These are phyloP conservation scores for Actinomortierella wolfii DNA, from an alignment of 371 early-diverging fungal genomes.

Conservation along the genomic window DNA sequence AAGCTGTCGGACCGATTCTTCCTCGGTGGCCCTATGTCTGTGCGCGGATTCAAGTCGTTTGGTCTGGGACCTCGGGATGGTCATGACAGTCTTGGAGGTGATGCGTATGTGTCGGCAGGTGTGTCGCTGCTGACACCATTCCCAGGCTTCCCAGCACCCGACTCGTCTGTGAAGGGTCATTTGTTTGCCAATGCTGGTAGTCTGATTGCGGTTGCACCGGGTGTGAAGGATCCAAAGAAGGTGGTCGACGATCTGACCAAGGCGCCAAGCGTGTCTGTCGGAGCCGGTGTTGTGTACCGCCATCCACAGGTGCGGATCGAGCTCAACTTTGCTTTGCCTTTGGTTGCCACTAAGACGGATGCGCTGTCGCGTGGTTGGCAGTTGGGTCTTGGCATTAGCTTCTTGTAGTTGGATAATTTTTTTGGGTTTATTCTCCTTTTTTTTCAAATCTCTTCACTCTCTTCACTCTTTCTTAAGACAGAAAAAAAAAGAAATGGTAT, in stretches of 20 bases:
- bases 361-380: constrained; percentile 79
- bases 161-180: constrained; percentile 75
- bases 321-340: constrained; percentile 87
- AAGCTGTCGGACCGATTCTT: constrained; percentile 84
- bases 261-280: constrained; percentile 71
- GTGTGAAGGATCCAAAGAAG: constrained; percentile 20
- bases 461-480: too few relatives aligned
- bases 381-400: constrained; percentile 87
- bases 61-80: constrained; percentile 91
- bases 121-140: constrained; percentile 82
- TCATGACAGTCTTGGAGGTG: constrained; percentile 87
- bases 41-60: constrained; percentile 87
- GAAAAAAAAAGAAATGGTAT: too few relatives aligned
- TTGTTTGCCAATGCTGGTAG: constrained; percentile 89
- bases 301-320: constrained; percentile 88
- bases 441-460: too few relatives aligned
- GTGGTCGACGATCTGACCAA: constrained; percentile 47
- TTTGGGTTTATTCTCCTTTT: too few relatives aligned
- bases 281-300: constrained; percentile 85
- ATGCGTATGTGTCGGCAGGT: constrained; percentile 79
- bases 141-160: constrained; percentile 62
- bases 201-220: constrained; percentile 56
- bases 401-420: constrained; percentile 66
- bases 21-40: constrained; percentile 83
- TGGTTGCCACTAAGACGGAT: constrained; percentile 76